phyloP scores from a whole-genome alignment of 257 asterid genomes.

The Gentiana macrophylla region DNA sequence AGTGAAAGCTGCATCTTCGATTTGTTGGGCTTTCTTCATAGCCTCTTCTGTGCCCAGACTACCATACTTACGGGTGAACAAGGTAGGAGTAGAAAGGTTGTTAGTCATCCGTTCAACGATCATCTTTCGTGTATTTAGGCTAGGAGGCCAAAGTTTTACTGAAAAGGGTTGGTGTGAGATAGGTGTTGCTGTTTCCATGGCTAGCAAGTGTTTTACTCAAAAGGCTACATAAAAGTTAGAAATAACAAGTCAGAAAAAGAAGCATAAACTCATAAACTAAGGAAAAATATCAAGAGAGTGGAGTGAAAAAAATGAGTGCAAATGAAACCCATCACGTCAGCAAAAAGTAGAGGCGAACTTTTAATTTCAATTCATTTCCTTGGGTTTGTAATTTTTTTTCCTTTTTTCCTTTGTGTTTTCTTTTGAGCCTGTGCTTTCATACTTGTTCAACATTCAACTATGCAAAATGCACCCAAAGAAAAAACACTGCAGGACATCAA shows the following conservation, averaged over 20 bases:
- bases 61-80: constrained; percentile 84
- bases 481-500: no score
- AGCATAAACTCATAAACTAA: not conserved
- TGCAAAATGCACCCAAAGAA: no score
- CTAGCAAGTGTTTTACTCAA: constrained; percentile 12
- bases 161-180: constrained; percentile 47
- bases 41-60: constrained; percentile 51
- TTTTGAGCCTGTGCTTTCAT: no score
- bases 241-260: not conserved
- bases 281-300: not conserved
- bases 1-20: constrained; percentile 67
- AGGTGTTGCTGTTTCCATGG: constrained; percentile 51
- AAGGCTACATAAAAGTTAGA: constrained; percentile 1
- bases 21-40: constrained; percentile 41
- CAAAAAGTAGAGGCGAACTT: no score
- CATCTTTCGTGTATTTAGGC: constrained; percentile 63
- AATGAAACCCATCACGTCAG: no score
- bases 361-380: no score
- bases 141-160: constrained; percentile 96
- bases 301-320: no score
- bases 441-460: no score
- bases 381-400: no score
- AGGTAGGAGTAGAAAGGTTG: constrained; percentile 83
- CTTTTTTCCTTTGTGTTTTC: no score
- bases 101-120: constrained; percentile 70